phyloP scores from a whole-genome alignment of 352 stramenopile genomes.

The Thalassiosira allenii region DNA sequence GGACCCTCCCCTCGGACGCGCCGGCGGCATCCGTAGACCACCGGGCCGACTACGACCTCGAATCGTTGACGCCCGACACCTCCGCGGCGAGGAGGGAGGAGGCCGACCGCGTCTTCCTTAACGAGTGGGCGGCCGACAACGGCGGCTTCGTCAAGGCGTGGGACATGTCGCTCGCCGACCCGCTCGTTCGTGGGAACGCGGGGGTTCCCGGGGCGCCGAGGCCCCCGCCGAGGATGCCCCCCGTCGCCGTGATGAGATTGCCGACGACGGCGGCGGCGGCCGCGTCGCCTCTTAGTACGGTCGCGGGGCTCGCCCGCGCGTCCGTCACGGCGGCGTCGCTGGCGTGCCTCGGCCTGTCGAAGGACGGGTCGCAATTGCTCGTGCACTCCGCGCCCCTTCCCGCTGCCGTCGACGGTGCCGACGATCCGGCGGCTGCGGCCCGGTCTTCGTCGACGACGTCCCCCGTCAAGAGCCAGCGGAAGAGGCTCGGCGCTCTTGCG shows the following conservation, averaged over 20 bases:
- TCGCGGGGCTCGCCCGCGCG: conserved; percentile 38
- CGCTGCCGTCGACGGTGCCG: not conserved
- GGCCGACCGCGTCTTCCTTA: conserved; percentile 37
- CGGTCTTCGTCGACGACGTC: conserved; percentile 14
- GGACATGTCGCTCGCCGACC: conserved; percentile 40
- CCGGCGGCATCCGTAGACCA: conserved; percentile 46
- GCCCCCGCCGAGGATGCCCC: conserved; percentile 54
- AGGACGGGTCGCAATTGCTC: conserved; percentile 47
- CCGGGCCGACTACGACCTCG: conserved; percentile 39
- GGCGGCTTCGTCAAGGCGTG: conserved; percentile 59
- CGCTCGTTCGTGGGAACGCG: conserved; percentile 9
- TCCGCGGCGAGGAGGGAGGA: conserved; percentile 35
- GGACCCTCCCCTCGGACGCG: conserved; percentile 56
- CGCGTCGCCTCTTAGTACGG: conserved; percentile 2
- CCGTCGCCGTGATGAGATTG: conserved; percentile 45
- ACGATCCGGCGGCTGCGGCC: conserved; percentile 18
- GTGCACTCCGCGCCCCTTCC: conserved; percentile 46
- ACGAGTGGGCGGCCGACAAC: conserved; percentile 46
- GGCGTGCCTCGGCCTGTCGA: conserved; percentile 38
- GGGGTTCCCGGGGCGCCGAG: not conserved
- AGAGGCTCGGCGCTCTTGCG: too few species aligned
- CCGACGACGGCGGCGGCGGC: conserved; percentile 21
- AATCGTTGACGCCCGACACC: conserved; percentile 23
- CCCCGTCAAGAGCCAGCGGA: too few species aligned
- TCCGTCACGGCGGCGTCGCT: conserved; percentile 32